Evolutionary conservation across 2,329 filamentous ascomycete genomes (phyloP).

Genomic region (Colletotrichum musicola): DNA sequence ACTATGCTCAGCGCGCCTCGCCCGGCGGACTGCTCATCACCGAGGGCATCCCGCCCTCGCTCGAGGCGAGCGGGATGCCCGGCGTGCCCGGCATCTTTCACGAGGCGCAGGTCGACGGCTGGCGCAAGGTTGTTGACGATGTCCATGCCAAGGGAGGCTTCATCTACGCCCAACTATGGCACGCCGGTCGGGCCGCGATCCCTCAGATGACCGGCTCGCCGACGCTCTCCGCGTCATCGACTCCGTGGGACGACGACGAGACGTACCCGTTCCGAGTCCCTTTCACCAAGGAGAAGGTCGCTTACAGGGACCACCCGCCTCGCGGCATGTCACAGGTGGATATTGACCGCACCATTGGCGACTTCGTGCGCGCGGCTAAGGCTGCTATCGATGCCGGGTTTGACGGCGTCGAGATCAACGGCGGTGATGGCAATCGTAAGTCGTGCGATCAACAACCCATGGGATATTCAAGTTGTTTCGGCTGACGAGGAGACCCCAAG

Average conservation of each 20-base stretch:
- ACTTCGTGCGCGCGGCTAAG: slow-evolving; percentile 43
- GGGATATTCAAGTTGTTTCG: neutral
- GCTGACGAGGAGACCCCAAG: neutral
- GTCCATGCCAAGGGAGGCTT: slow-evolving; percentile 70
- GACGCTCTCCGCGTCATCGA: slow-evolving; percentile 33
- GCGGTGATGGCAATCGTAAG: slow-evolving; percentile 41
- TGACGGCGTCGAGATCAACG: slow-evolving; percentile 59
- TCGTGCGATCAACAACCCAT: neutral
- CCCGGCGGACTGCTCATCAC: slow-evolving; percentile 64
- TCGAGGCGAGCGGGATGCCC: slow-evolving; percentile 43
- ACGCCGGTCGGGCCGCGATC: slow-evolving; percentile 61
- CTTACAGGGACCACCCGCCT: slow-evolving; percentile 50
- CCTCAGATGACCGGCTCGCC: slow-evolving; percentile 39
- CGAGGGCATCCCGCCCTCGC: slow-evolving; percentile 62
- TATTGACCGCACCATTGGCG: slow-evolving; percentile 43
- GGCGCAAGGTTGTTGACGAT: slow-evolving; percentile 69
- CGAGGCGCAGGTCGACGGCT: slow-evolving; percentile 64
- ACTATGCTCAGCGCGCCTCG: slow-evolving; percentile 46
- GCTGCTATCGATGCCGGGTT: slow-evolving; percentile 56
- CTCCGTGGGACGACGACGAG: slow-evolving; percentile 40
- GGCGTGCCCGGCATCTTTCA: slow-evolving; percentile 69
- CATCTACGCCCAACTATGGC: slow-evolving; percentile 73
- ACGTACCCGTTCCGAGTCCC: slow-evolving; percentile 40
- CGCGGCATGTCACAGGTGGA: slow-evolving; percentile 52
- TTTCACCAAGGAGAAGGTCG: slow-evolving; percentile 35